These are phyloP conservation scores for Cadophora luteo-olivacea DNA, from an alignment of 2,329 filamentous ascomycete genomes.

Conservation along the genomic window DNA sequence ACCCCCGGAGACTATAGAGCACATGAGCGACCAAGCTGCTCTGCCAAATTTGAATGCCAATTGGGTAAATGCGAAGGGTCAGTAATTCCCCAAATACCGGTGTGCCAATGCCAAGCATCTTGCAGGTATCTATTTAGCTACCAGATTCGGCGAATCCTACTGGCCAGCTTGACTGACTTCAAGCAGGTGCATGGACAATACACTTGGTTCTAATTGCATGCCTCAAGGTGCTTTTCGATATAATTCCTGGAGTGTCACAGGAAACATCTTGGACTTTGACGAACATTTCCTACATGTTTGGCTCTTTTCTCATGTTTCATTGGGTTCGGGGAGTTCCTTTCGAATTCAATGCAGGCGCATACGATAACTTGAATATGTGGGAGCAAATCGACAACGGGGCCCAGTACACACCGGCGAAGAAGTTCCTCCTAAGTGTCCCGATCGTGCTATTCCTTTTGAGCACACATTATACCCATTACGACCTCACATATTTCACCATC, in stretches of 20 bases:
- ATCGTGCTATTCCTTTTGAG: slow-evolving; percentile 94
- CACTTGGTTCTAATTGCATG: slow-evolving; percentile 90
- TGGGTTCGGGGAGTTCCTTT: slow-evolving; percentile 98
- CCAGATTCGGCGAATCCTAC: neutral
- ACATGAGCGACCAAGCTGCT: slow-evolving; percentile 94
- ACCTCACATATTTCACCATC: slow-evolving; percentile 94
- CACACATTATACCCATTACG: slow-evolving; percentile 99
- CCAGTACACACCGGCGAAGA: slow-evolving; percentile 98
- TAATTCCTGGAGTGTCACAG: slow-evolving; percentile 93
- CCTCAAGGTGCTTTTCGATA: slow-evolving; percentile 96
- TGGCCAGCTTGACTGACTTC: slow-evolving; percentile 24
- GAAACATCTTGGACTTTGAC: slow-evolving; percentile 98
- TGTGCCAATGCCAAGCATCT: slow-evolving; percentile 16
- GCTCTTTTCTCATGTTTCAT: slow-evolving; percentile 99
- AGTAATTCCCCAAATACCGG: slow-evolving; percentile 43
- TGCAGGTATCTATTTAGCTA: slow-evolving; percentile 3
- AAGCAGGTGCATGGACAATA: slow-evolving; percentile 91
- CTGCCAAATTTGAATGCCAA: slow-evolving; percentile 96
- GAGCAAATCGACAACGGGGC: slow-evolving; percentile 99
- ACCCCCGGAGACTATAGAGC: slow-evolving; percentile 94
- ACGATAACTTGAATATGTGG: slow-evolving; percentile 99
- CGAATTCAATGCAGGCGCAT: slow-evolving; percentile 97
- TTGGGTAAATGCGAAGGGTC: slow-evolving; percentile 99
- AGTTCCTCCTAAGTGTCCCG: slow-evolving; percentile 93
- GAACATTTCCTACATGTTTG: slow-evolving; percentile 99